Percentiles rank a stretch among this genome's conserved stretches.
phyloP scores from a whole-genome alignment of 2,329 filamentous ascomycete species.

The Hortaea werneckii region DNA sequence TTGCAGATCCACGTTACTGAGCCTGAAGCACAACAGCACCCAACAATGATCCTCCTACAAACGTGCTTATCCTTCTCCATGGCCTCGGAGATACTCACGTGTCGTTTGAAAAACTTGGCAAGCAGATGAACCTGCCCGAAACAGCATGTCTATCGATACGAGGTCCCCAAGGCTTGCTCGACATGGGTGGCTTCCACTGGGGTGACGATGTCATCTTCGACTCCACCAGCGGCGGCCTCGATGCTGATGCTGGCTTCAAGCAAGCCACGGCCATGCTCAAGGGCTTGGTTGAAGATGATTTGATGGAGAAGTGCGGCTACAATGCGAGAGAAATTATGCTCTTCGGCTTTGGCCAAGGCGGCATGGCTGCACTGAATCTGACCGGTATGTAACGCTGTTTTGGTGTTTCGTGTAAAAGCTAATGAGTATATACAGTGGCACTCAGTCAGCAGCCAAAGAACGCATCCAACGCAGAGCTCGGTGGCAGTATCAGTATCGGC shows the following conservation, averaged over 20 bases:
- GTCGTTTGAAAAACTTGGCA: conserved; percentile 60
- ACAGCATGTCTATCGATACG: conserved; percentile 66
- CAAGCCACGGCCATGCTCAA: conserved; percentile 32
- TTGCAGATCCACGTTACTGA: not conserved
- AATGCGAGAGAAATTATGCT: conserved; percentile 40
- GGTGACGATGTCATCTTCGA: conserved; percentile 50
- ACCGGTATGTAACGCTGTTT: conserved; percentile 22
- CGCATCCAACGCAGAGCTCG: conserved; percentile 31
- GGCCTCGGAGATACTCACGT: conserved; percentile 67
- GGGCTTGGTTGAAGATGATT: conserved; percentile 33
- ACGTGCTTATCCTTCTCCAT: conserved; percentile 73
- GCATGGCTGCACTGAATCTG: conserved; percentile 42
- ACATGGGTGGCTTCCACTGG: conserved; percentile 56
- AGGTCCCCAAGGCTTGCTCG: conserved; percentile 57
- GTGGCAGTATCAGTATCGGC: conserved; percentile 55
- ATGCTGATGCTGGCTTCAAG: conserved; percentile 45
- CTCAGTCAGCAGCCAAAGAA: conserved; percentile 8
- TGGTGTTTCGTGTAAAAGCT: too few relatives aligned
- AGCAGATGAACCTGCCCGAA: conserved; percentile 61
- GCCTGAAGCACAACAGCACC: conserved; percentile 27
- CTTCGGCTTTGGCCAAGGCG: conserved; percentile 49
- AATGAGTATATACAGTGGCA: conserved; percentile 4
- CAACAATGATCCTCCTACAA: conserved; percentile 50
- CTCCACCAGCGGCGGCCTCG: conserved; percentile 40
- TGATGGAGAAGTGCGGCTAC: conserved; percentile 42